Evolutionary conservation across 176 grass and related monocot genomes (phyloP).

Genomic region (Carex kokanica): DNA sequence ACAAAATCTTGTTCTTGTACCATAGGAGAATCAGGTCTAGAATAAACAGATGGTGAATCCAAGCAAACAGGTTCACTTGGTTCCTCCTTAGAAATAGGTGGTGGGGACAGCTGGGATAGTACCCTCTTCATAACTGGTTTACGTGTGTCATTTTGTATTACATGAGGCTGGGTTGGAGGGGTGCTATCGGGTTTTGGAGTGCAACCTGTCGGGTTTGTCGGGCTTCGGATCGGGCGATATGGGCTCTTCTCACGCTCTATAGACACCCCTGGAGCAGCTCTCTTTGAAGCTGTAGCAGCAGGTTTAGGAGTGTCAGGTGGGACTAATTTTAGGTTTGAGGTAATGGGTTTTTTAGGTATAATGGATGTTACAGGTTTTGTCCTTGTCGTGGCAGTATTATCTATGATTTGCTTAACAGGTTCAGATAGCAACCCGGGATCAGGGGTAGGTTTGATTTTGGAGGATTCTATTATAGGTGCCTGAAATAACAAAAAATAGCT

Average conservation of each 20-base stretch:
- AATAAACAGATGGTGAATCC: constrained; percentile 30
- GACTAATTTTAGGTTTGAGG: constrained; percentile 33
- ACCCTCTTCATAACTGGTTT: constrained; percentile 34
- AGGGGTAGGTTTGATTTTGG: constrained; percentile 38
- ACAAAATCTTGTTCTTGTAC: constrained; percentile 35
- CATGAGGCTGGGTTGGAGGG: constrained; percentile 35
- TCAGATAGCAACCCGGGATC: constrained; percentile 39
- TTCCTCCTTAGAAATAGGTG: constrained; percentile 33
- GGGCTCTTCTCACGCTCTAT: constrained; percentile 45
- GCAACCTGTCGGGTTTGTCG: constrained; percentile 18
- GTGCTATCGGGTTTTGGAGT: constrained; percentile 29
- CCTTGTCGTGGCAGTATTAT: constrained; percentile 28
- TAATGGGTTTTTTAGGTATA: constrained; percentile 39
- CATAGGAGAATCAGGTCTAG: constrained; percentile 27
- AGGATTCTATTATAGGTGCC: constrained; percentile 64
- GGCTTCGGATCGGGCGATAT: constrained; percentile 27
- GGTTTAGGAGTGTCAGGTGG: constrained; percentile 39
- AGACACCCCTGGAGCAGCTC: constrained; percentile 33
- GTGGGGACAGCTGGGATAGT: constrained; percentile 36
- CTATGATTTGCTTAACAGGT: constrained; percentile 38
- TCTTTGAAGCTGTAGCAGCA: constrained; percentile 41
- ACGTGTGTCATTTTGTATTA: constrained; percentile 23
- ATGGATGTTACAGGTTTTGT: constrained; percentile 33
- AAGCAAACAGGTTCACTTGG: constrained; percentile 36
- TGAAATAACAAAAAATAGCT: constrained; percentile 30